These are phyloP conservation scores for Scenedesmus sp. DNA, from an alignment of 163 green algal genomes.

Conservation along the genomic window DNA sequence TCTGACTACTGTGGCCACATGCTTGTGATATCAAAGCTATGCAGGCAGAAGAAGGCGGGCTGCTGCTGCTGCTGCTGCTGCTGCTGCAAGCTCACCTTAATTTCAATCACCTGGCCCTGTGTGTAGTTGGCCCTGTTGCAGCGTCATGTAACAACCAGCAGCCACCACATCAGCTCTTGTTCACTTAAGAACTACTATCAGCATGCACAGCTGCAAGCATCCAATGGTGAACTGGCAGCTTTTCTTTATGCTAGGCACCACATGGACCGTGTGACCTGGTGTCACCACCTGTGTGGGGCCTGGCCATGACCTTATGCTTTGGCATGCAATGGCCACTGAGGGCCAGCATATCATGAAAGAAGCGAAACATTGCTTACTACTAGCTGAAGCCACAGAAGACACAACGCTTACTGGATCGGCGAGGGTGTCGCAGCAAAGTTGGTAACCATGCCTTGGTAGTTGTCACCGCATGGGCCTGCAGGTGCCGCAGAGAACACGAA, in stretches of 20 bases:
- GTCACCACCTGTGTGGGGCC: no score
- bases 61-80: background rate
- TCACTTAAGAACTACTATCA: background rate
- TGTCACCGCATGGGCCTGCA: conserved; percentile 35
- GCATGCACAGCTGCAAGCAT: no score
- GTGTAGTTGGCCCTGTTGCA: background rate
- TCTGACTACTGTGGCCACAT: background rate
- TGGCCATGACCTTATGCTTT: background rate
- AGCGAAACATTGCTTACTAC: no score
- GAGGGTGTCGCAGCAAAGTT: conserved; percentile 2
- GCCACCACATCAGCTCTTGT: background rate
- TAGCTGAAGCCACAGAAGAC: background rate
- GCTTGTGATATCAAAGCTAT: background rate
- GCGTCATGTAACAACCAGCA: background rate
- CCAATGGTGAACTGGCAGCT: no score
- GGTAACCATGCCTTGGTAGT: conserved; percentile 33
- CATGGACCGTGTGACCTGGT: no score
- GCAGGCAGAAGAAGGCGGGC: background rate
- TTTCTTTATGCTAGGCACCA: no score
- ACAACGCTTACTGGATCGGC: conserved; percentile 6
- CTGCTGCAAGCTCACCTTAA: background rate
- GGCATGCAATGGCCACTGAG: no score
- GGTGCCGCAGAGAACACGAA: background rate
- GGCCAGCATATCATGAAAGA: no score
- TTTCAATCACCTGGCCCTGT: background rate